phyloP scores from a whole-genome alignment of 306 rosid species.

The Begonia masoniana region DNA sequence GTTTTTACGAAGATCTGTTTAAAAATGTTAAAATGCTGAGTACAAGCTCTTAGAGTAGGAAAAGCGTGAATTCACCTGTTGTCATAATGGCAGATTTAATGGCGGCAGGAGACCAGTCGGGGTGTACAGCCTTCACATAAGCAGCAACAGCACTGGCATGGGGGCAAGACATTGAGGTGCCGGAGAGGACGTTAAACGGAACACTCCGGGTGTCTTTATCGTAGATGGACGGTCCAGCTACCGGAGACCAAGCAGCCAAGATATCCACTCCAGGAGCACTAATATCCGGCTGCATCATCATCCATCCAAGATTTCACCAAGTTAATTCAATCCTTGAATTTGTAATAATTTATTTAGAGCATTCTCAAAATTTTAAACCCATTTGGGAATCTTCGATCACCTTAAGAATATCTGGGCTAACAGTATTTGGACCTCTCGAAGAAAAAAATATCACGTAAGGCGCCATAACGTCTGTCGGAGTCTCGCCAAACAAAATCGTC shows the following conservation, averaged over 20 bases:
- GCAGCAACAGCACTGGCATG: conserved; percentile 21
- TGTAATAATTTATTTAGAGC: background rate
- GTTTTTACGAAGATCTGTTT: background rate
- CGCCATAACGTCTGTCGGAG: conserved; percentile 15
- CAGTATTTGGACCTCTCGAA: conserved; percentile 21
- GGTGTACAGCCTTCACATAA: conserved; percentile 21
- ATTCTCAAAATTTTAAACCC: background rate
- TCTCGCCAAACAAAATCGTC: conserved; percentile 14
- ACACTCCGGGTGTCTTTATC: conserved; percentile 6
- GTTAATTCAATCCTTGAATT: background rate
- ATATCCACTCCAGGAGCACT: conserved; percentile 24
- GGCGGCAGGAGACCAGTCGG: conserved; percentile 24
- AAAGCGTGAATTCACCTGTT: conserved; percentile 7
- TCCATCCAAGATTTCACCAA: background rate
- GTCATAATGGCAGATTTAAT: conserved; percentile 24
- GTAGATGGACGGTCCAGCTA: conserved; percentile 8
- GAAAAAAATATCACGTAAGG: conserved; percentile 21
- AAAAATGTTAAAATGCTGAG: background rate
- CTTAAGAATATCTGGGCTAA: conserved; percentile 21
- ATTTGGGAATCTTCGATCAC: conserved; percentile 2
- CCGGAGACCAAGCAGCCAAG: conserved; percentile 24
- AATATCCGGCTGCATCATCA: conserved; percentile 15
- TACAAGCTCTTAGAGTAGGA: background rate
- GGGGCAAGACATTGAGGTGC: conserved; percentile 28
- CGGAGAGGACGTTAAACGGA: conserved; percentile 12